These are phyloP conservation scores for Aegilops umbellulata DNA, from an alignment of 176 grass and related monocot genomes.

Conservation along the genomic window DNA sequence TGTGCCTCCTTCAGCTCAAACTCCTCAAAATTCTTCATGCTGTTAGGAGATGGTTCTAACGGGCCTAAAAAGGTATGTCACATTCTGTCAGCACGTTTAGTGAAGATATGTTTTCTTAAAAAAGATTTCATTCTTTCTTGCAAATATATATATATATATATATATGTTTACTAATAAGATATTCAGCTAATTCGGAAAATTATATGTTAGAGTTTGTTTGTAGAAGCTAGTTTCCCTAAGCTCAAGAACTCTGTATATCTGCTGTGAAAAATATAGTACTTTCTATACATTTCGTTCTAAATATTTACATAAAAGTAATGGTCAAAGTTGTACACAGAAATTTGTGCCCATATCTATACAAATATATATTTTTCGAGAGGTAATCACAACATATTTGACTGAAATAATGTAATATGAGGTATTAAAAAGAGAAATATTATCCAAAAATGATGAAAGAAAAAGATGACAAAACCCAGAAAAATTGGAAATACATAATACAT, in stretches of 20 bases:
- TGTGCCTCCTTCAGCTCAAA: not conserved
- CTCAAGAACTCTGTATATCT: not conserved
- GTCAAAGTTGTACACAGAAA: not conserved
- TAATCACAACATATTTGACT: not conserved
- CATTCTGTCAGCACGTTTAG: not conserved
- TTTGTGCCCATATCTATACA: not conserved
- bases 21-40: not conserved
- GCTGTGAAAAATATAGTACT: not conserved
- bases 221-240: not conserved
- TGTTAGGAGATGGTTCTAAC: not conserved
- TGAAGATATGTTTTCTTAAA: not conserved
- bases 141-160: not conserved
- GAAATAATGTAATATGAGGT: not conserved
- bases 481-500: too few relatives aligned
- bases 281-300: not conserved
- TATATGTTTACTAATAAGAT: not conserved
- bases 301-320: not conserved
- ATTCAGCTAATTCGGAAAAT: not conserved
- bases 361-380: not conserved
- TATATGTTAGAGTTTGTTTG: not conserved
- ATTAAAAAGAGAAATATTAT: not conserved
- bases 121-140: not conserved
- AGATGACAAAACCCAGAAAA: too few relatives aligned
- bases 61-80: not conserved
- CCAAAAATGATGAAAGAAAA: not conserved